Evolutionary conservation across 768 basidiomycete genomes (phyloP), one percentile per base, ranked within the genome.

Genomic region (Boletus sp.): DNA sequence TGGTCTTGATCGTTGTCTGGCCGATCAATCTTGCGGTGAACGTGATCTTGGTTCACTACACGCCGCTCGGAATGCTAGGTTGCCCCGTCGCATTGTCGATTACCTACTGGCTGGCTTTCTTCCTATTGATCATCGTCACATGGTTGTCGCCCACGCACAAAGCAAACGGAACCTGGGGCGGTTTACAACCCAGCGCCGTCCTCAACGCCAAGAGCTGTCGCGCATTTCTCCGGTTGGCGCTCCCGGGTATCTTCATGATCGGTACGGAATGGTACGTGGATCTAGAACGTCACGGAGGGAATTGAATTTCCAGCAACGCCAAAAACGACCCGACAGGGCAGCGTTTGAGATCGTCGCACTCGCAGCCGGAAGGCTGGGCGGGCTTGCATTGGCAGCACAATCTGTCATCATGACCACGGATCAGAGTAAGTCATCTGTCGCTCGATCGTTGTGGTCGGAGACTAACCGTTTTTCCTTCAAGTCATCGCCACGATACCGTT

Each of bases 291-390:
- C 33, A 15, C 19, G 2, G 13, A 4, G 45, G 14, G 33, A 6
- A 25, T 25, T 25, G 23, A 25, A 4, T 25, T 13, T 34, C 11
- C 25, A 25, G n/a, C 4, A n/a, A 8, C 44, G 34, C 37, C 32
- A n/a, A 34, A 54, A 34, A 54, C 40, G 40, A 56, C 43, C 3
- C 30, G 41, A 54, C 38, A 88, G 88, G 88, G 85, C 84, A 41
- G 85, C 88, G 0, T 91, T 90, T 59, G 89, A 91, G 64, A 88
- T 90, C 37, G 88, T 90, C 11, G 87, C 89, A 5, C 72, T 91
- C 23, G 85, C 86, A 17, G 89, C 89, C 4, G 89, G 87, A 5
- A 77, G 82, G 19, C 74, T 91, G 4, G 88, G 88, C 7, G 64
- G 77, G n/a, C 65, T 87, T 32, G 74, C 86, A 1, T 76, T 90